These are phyloP conservation scores for Apiotrichum laibachii DNA, from an alignment of 1,284 basidiomycete genomes.

Conservation along the genomic window DNA sequence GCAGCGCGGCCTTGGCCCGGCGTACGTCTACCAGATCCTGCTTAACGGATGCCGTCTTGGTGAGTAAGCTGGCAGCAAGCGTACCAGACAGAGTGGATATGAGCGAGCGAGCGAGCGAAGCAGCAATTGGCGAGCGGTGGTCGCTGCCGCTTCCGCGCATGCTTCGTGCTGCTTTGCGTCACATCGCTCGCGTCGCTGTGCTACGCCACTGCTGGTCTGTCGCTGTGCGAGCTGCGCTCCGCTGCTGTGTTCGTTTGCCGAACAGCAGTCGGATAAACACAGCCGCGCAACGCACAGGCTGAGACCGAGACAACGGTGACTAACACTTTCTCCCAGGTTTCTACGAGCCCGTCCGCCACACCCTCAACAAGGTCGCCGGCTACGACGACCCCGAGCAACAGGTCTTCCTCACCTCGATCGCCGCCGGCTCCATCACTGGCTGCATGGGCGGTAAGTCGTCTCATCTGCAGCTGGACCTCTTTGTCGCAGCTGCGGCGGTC, in stretches of 20 bases:
- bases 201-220: no score
- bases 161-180: no score
- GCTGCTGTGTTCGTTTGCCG: no score
- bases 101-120: neutral
- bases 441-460: slow-evolving; percentile 75
- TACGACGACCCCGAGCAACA: slow-evolving; percentile 63
- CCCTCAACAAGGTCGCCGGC: slow-evolving; percentile 69
- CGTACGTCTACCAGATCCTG: slow-evolving; percentile 93
- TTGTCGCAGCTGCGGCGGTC: no score
- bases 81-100: no score
- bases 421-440: slow-evolving; percentile 84
- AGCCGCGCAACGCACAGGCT: no score
- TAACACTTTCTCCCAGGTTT: slow-evolving; percentile 63
- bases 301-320: neutral
- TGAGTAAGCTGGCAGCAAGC: slow-evolving; percentile 42
- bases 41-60: slow-evolving; percentile 93
- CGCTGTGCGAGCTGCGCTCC: no score
- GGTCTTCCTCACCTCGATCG: slow-evolving; percentile 68
- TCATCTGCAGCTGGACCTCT: no score
- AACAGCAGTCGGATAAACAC: no score
- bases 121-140: neutral
- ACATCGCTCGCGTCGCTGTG: no score
- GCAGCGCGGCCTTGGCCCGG: slow-evolving; percentile 85
- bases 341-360: slow-evolving; percentile 84
- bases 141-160: no score